Evolutionary conservation across 2,329 filamentous ascomycete genomes (phyloP), one percentile per base, ranked within the genome.

Genomic region (Colletotrichum lini): DNA sequence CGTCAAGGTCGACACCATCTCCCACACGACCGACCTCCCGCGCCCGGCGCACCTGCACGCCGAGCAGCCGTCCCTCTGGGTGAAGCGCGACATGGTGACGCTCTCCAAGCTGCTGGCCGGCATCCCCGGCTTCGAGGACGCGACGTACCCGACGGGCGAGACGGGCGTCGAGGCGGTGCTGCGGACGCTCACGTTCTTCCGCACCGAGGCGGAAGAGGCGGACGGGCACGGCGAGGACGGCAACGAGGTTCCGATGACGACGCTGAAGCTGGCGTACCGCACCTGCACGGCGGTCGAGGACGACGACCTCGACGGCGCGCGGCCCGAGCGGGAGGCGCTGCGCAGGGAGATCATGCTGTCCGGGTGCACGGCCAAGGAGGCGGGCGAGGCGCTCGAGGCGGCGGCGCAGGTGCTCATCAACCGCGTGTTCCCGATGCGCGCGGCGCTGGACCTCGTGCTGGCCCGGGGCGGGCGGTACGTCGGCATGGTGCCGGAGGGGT

Each of bases 341-440:
- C 66, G 70, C 18, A 30, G 42, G 10, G 70, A 72, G 60, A 56
- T 72, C 2, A 49, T 49, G 70, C 26, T 65, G 18, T 65, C 70
- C 1, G 70, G 66, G 1, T 40, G 52, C 12, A 60, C 66, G 15
- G 66, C 66, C 5, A 40, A 65, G 42, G 70, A 72, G 23, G 70
- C 70, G 2, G 70, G 70, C n/a, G 66, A 70, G 60, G 70, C 70
- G 26, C 60, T 72, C 30, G 66, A 60, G 56, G 70, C 70, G 23
- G 70, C 70, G 54, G 66, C 66, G 40, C 66, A 72, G 66, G 68
- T 72, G 2, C 44, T 72, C 4, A 56, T 72, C 49, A 70, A 72
- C 66, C 59, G 66, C 12, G 35, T 72, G 26, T 72, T 69, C 44
- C 62, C 53, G 1, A 61, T 54, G 47, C 70, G 70, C 8, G 59